phyloP scores from a whole-genome alignment of 23 red algal genomes.

The Pyropia haitanensis region DNA sequence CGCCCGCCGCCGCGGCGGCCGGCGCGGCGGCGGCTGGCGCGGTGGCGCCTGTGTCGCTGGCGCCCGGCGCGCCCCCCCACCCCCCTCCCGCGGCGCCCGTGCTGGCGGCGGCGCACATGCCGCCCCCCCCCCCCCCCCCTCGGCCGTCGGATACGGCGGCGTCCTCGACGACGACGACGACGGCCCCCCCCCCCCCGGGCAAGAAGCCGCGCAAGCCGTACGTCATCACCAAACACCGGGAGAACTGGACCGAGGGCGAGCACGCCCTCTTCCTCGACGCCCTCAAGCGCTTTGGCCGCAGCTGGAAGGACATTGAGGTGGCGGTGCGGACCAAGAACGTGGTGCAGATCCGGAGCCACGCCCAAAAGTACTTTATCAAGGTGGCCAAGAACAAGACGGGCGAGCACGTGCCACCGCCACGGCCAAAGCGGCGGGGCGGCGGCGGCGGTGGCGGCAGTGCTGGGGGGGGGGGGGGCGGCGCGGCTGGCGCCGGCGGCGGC shows the following conservation, averaged over 20 bases:
- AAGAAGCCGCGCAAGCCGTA: conserved; percentile 95
- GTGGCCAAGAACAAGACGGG: conserved; percentile 76
- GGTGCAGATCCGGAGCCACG: conserved; percentile 93
- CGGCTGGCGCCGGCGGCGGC: background rate
- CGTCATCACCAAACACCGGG: conserved; percentile 61
- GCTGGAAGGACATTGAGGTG: conserved; percentile 90
- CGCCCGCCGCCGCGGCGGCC: no score
- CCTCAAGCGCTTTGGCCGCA: conserved; percentile 73
- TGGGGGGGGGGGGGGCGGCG: background rate
- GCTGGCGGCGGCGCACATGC: no score
- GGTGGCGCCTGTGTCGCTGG: no score
- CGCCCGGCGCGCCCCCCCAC: no score
- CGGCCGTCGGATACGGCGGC: no score
- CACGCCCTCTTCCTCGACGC: conserved; percentile 88
- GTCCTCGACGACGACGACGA: background rate
- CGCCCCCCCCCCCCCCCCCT: no score
- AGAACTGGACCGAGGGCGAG: conserved; percentile 89
- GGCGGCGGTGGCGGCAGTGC: background rate
- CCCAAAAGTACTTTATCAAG: conserved; percentile 99
- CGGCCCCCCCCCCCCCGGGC: conserved; percentile 24
- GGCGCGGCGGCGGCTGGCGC: no score
- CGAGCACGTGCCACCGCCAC: conserved; percentile 74
- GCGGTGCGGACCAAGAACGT: conserved; percentile 89
- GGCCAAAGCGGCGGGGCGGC: conserved; percentile 47
- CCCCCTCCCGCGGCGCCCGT: no score